These are phyloP conservation scores for Skeletonema costatum DNA, from an alignment of 108 stramenopile species.

Conservation along the genomic window DNA sequence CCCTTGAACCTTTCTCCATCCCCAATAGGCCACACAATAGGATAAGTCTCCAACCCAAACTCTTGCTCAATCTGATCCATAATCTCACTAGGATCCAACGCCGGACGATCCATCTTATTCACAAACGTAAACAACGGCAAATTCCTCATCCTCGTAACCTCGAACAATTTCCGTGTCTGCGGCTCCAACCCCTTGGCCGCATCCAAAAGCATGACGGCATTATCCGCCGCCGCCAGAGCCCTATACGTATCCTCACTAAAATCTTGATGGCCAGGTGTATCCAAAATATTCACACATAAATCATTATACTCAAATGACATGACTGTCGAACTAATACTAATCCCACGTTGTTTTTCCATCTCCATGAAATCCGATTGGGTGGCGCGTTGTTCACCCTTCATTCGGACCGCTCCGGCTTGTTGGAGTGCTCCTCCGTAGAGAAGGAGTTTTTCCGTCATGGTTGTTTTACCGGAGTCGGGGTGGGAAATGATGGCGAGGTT, in stretches of 20 bases:
- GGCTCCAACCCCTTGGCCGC: constrained; percentile 96
- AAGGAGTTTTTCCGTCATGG: constrained; percentile 95
- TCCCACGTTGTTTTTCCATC: constrained; percentile 95
- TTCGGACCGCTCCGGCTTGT: constrained; percentile 94
- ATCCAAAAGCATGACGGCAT: constrained; percentile 95
- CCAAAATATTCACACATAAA: constrained; percentile 73
- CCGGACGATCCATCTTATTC: constrained; percentile 96
- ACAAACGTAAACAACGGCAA: constrained; percentile 88
- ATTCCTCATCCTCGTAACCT: constrained; percentile 72
- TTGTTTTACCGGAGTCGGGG: constrained; percentile 96
- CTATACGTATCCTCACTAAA: constrained; percentile 97
- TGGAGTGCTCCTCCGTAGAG: constrained; percentile 92
- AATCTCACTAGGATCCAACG: constrained; percentile 91
- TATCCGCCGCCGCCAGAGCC: constrained; percentile 93
- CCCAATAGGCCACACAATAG: constrained; percentile 96
- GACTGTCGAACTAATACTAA: constrained; percentile 89
- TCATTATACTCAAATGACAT: constrained; percentile 92
- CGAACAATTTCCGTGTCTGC: constrained; percentile 94
- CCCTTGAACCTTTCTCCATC: constrained; percentile 95
- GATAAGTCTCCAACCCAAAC: constrained; percentile 90
- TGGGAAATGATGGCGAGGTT: constrained; percentile 97
- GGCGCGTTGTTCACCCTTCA: constrained; percentile 84
- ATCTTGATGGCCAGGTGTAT: constrained; percentile 95
- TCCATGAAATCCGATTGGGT: constrained; percentile 94
- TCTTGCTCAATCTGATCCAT: constrained; percentile 96